phyloP scores from a whole-genome alignment of 257 asterid genomes.

The Fraxinus anomala region DNA sequence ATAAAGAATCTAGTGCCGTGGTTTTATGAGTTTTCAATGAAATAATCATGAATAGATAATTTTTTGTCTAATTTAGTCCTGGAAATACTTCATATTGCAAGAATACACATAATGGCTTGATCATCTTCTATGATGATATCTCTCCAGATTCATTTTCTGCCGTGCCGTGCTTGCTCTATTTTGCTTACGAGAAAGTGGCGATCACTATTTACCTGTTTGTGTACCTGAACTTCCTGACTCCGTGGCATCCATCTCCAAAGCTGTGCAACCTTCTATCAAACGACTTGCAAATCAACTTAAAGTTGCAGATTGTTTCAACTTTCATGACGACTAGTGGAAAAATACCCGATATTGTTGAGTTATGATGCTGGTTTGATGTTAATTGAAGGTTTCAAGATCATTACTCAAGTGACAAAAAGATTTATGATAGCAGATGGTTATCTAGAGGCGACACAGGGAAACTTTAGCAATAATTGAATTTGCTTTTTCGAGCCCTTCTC shows the following conservation, averaged over 20 bases:
- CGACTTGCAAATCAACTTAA: slow-evolving; percentile 67
- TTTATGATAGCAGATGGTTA: background rate
- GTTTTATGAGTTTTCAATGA: background rate
- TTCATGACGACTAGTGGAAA: background rate
- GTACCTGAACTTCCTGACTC: slow-evolving; percentile 78
- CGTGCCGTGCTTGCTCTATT: slow-evolving; percentile 75
- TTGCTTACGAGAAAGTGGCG: slow-evolving; percentile 47
- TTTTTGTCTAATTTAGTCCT: slow-evolving; percentile 2
- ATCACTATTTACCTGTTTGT: slow-evolving; percentile 67
- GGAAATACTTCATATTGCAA: background rate
- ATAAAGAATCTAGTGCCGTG: background rate
- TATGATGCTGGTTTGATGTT: background rate
- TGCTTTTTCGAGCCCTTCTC: slow-evolving; percentile 9
- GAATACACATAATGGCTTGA: background rate
- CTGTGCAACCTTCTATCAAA: slow-evolving; percentile 59
- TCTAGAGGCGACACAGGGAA: background rate
- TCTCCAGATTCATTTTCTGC: slow-evolving; percentile 87
- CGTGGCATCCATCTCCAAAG: slow-evolving; percentile 57
- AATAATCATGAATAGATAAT: background rate
- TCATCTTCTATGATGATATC: slow-evolving; percentile 5
- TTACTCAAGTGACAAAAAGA: slow-evolving; percentile 20
- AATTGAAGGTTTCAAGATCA: background rate
- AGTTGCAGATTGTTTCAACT: slow-evolving; percentile 62
- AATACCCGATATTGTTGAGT: background rate
- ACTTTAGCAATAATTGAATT: background rate